Percentiles rank a stretch among this genome's conserved stretches.
phyloP scores from a whole-genome alignment of 805 yeast genomes.

The Nakazawaea wickerhamii region DNA sequence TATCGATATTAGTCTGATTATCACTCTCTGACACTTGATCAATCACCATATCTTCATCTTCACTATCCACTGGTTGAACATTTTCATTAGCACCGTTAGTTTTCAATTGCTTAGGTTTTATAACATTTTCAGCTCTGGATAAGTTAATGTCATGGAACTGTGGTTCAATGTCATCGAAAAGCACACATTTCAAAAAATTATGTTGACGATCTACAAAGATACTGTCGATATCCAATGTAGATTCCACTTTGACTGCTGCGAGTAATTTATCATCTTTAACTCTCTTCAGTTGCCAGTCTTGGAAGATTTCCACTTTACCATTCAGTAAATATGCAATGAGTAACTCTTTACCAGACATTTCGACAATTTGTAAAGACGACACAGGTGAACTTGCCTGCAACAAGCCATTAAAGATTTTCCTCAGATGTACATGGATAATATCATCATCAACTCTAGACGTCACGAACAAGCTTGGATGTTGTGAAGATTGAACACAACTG shows the following conservation, averaged over 20 bases:
- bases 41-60: constrained; percentile 18
- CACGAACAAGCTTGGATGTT: constrained; percentile 28
- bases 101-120: constrained; percentile 19
- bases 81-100: too few relatives aligned
- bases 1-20: constrained; percentile 14
- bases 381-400: constrained; percentile 30
- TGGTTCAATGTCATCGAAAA: constrained; percentile 30
- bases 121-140: neutral
- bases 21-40: constrained; percentile 15
- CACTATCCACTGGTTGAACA: too few relatives aligned
- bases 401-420: constrained; percentile 26
- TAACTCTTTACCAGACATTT: constrained; percentile 17
- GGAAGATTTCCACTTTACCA: constrained; percentile 29
- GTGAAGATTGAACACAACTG: constrained; percentile 28
- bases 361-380: constrained; percentile 22
- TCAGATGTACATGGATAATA: constrained; percentile 29
- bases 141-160: constrained; percentile 17
- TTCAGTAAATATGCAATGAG: constrained; percentile 27
- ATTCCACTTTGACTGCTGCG: constrained; percentile 18
- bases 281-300: constrained; percentile 10
- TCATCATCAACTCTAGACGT: constrained; percentile 27
- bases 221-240: constrained; percentile 21
- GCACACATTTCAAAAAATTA: constrained; percentile 32
- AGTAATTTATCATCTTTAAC: constrained; percentile 15
- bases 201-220: constrained; percentile 27